Percentiles rank a stretch among this genome's conserved stretches.
These are phyloP conservation scores for Microbotryum intermedium DNA, from an alignment of 1,284 basidiomycete species.

Conservation along the genomic window DNA sequence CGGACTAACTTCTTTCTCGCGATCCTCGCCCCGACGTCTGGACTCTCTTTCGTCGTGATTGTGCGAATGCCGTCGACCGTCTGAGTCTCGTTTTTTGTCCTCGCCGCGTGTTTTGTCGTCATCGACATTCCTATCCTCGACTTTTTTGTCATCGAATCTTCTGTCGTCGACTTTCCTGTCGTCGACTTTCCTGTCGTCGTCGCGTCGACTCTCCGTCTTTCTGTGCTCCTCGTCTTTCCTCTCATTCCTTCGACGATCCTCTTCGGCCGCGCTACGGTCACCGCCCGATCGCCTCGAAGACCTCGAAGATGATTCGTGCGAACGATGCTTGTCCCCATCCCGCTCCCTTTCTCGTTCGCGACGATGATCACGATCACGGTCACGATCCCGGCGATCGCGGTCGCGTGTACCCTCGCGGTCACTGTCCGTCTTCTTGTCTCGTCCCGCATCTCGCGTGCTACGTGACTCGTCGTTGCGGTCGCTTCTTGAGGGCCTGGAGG, in stretches of 20 bases:
- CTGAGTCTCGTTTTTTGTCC: too few species aligned
- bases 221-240: neutral
- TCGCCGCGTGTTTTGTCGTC: too few species aligned
- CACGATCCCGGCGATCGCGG: conserved; percentile 16
- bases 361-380: conserved; percentile 36
- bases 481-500: neutral
- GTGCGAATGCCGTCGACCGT: too few species aligned
- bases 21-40: too few species aligned
- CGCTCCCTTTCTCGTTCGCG: conserved; percentile 45
- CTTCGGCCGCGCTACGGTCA: conserved; percentile 4
- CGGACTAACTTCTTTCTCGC: too few species aligned
- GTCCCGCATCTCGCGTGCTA: conserved; percentile 9
- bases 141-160: too few species aligned
- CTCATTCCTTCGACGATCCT: conserved; percentile 31
- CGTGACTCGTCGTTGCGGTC: neutral
- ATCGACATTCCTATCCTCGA: too few species aligned
- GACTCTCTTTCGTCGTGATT: too few species aligned
- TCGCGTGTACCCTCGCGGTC: conserved; percentile 17
- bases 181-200: conserved; percentile 27
- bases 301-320: conserved; percentile 39
- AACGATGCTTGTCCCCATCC: conserved; percentile 44
- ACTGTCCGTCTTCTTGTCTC: conserved; percentile 24
- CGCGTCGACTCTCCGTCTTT: conserved; percentile 17
- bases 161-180: conserved; percentile 14
- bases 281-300: conserved; percentile 9